phyloP scores from a whole-genome alignment of 768 basidiomycete genomes.

The Trametes gibbosa region DNA sequence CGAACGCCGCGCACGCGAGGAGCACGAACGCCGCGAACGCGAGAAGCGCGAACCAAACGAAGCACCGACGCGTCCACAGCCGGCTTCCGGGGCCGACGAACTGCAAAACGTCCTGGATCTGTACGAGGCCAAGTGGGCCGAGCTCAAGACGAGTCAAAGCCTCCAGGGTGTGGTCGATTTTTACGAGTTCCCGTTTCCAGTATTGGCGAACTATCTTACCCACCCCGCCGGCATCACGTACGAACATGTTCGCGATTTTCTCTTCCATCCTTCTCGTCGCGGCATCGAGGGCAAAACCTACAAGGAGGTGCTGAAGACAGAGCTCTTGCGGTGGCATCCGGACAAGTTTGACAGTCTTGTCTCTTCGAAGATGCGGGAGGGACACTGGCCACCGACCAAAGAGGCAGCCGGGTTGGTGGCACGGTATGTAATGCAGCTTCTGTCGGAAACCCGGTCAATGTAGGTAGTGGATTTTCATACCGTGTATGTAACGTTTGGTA shows the following conservation, averaged over 20 bases:
- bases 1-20: no score
- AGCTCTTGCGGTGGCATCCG: conserved; percentile 54
- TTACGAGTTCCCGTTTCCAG: conserved; percentile 44
- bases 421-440: background rate
- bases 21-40: no score
- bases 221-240: conserved; percentile 34
- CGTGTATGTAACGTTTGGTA: no score
- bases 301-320: conserved; percentile 38
- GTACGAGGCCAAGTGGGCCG: conserved; percentile 17
- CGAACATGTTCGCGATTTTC: conserved; percentile 37
- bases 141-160: conserved; percentile 8
- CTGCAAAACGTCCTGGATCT: background rate
- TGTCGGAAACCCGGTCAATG: background rate
- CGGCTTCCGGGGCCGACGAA: background rate
- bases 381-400: background rate
- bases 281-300: conserved; percentile 30
- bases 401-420: conserved; percentile 4
- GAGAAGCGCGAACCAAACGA: background rate
- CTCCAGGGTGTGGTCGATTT: conserved; percentile 19
- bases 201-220: conserved; percentile 25
- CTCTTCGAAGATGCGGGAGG: background rate
- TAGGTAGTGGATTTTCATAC: background rate
- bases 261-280: conserved; percentile 36
- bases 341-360: conserved; percentile 44
- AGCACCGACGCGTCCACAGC: background rate